Conservation (phyloP, 1,284 basidiomycete genomes). For the Tilletia walkeri region DNA sequence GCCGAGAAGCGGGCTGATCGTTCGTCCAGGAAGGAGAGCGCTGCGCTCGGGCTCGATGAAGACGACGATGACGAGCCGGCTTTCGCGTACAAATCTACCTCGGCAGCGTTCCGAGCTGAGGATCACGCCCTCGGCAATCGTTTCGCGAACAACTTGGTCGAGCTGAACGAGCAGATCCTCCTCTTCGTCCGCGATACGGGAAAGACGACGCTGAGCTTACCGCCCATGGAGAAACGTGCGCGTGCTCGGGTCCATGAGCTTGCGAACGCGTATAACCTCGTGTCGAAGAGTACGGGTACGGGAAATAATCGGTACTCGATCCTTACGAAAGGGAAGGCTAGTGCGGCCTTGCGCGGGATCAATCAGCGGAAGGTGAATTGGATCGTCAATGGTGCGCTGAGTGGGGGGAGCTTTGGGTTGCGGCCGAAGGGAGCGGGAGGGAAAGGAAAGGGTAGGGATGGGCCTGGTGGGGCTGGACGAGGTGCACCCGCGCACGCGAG, state of each 20-base stretch:
- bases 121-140: conserved; percentile 18
- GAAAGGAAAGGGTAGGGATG: conserved; percentile 13
- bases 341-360: conserved; percentile 32
- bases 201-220: conserved; percentile 45
- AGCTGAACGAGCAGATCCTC: conserved; percentile 45
- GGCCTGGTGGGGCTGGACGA: conserved; percentile 17
- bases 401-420: conserved; percentile 39
- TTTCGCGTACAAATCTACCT: background rate
- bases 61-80: conserved; percentile 14
- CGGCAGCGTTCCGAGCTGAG: conserved; percentile 22
- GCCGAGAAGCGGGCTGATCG: conserved; percentile 28
- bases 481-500: conserved; percentile 34
- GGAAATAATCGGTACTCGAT: conserved; percentile 45
- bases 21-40: conserved; percentile 18
- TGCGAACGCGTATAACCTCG: conserved; percentile 47
- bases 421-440: conserved; percentile 6
- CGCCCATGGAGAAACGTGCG: conserved; percentile 52
- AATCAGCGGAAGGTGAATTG: conserved; percentile 31
- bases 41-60: conserved; percentile 18
- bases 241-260: conserved; percentile 52
- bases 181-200: conserved; percentile 36
- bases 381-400: conserved; percentile 32
- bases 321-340: conserved; percentile 47
- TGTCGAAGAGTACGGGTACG: conserved; percentile 42
- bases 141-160: conserved; percentile 35